Evolutionary conservation across 2,329 filamentous ascomycete genomes (phyloP).

Genomic region (Claviceps maximensis): DNA sequence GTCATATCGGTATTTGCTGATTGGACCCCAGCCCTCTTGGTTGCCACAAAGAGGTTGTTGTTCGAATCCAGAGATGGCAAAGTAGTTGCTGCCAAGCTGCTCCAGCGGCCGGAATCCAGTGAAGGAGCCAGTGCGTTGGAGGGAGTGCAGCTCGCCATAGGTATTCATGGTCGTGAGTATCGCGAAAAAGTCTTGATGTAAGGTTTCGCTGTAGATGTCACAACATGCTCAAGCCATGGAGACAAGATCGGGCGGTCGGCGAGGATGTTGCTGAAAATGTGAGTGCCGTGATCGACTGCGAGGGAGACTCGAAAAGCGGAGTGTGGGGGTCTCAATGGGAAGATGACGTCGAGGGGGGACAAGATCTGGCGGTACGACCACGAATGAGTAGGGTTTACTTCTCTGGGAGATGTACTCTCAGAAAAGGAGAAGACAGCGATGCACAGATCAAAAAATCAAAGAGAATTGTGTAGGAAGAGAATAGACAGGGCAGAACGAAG

Average conservation of each 20-base stretch:
- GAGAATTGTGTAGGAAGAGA: neutral
- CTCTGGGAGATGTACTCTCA: neutral
- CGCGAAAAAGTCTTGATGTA: neutral
- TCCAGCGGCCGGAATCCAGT: slow-evolving; percentile 40
- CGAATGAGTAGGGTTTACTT: neutral
- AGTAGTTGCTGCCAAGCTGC: slow-evolving; percentile 45
- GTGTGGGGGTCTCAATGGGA: neutral
- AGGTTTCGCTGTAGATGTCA: slow-evolving; percentile 10
- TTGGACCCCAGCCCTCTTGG: slow-evolving; percentile 84
- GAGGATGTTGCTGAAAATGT: neutral
- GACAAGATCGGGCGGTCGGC: slow-evolving; percentile 10
- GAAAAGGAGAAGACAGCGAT: neutral
- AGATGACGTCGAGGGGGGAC: slow-evolving; percentile 1
- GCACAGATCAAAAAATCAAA: neutral
- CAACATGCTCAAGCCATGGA: slow-evolving; percentile 8
- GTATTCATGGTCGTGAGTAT: slow-evolving; percentile 16
- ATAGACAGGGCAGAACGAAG: neutral
- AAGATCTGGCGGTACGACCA: neutral
- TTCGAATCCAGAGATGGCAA: slow-evolving; percentile 34
- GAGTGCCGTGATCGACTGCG: neutral
- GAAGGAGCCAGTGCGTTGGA: slow-evolving; percentile 47
- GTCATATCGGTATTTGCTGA: slow-evolving; percentile 79
- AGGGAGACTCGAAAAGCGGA: neutral
- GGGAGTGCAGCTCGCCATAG: slow-evolving; percentile 29
- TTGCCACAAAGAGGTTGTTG: slow-evolving; percentile 82